Base-by-base conservation (phyloP, 164 flowering plant species). In the Tetracentron sinense region DNA sequence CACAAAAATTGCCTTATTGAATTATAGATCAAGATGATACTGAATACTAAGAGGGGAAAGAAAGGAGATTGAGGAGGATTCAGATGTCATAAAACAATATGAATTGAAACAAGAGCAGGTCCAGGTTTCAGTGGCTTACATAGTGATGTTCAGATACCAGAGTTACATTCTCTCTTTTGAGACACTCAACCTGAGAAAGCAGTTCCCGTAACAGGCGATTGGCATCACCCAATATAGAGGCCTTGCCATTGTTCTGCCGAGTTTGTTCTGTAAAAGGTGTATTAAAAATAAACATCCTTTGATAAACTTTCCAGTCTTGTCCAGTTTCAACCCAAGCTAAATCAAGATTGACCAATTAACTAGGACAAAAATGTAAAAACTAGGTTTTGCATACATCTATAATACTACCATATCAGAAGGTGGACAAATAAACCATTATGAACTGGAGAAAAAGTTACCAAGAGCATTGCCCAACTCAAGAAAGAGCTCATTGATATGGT, bases 401-500 rank as follows among this genome's bases (percentile, higher is more conserved):
- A n/a, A n/a, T n/a, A n/a, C n/a, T n/a, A n/a, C n/a, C n/a, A n/a
- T n/a, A n/a, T n/a, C n/a, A n/a, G n/a, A 38, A 33, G 8, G 8
- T 33, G 44, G 44, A 8, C 2, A 10, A 12, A 38, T 38, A 38
- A 58, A 21, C 23, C 7, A 50, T 15, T 49, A 27, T n/a, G n/a
- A 61, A 54, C 2, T 7, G 23, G 55, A 30, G 29, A 66, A 27
- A 60, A 66, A 8, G 3, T 74, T 85, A 90, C 97, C 98, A 50
- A 92, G 85, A 48, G 82, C 76, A 72, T 71, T 69, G 44, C 77
- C 86, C 16, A 92, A 75, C 30, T 82, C 86, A 49, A 77, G 73
- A 50, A 92, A 92, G 38, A 86, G 85, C 16, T 85, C 94, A 75
- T 90, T 88, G 74, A 87, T 73, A 30, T 85, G 85, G 63, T 90